phyloP scores from a whole-genome alignment of 257 asterid genomes.

The Sherardia arvensis region DNA sequence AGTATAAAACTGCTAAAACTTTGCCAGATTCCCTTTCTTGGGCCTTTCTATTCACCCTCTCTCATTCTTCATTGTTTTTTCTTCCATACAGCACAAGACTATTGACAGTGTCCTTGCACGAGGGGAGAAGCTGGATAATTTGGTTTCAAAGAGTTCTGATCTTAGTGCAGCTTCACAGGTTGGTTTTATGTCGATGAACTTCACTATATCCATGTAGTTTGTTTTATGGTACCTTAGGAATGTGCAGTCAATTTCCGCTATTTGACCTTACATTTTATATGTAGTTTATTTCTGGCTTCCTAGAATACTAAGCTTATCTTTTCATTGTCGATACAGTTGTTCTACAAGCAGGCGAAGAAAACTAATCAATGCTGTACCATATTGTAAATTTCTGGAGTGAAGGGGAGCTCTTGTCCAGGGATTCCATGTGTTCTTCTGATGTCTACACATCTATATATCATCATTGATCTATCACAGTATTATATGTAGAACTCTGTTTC shows the following conservation, averaged over 20 bases:
- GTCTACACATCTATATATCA: neutral
- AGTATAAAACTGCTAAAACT: too few relatives aligned
- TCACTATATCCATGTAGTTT: neutral
- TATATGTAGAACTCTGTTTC: neutral
- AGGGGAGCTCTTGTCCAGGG: slow-evolving; percentile 2
- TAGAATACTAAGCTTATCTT: slow-evolving; percentile 6
- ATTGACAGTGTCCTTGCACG: slow-evolving; percentile 86
- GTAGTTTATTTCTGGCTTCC: neutral
- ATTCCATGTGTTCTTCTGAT: slow-evolving; percentile 6
- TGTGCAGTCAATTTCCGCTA: neutral
- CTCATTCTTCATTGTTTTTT: slow-evolving; percentile 9
- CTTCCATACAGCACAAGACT: slow-evolving; percentile 74
- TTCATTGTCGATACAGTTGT: slow-evolving; percentile 45
- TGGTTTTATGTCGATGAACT: slow-evolving; percentile 2
- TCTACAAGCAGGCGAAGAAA: slow-evolving; percentile 91
- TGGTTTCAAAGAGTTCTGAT: slow-evolving; percentile 96
- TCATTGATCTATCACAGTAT: neutral
- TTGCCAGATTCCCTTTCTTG: neutral
- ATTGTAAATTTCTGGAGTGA: slow-evolving; percentile 31
- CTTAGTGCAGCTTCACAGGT: slow-evolving; percentile 97
- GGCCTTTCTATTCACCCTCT: neutral
- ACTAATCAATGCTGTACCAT: slow-evolving; percentile 78
- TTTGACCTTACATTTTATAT: neutral
- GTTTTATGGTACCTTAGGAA: neutral
- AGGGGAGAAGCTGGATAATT: slow-evolving; percentile 88